Percentiles rank a stretch among this genome's conserved stretches.
Conservation (phyloP, 345 rosid species). For the Gossypioides kirkii region DNA sequence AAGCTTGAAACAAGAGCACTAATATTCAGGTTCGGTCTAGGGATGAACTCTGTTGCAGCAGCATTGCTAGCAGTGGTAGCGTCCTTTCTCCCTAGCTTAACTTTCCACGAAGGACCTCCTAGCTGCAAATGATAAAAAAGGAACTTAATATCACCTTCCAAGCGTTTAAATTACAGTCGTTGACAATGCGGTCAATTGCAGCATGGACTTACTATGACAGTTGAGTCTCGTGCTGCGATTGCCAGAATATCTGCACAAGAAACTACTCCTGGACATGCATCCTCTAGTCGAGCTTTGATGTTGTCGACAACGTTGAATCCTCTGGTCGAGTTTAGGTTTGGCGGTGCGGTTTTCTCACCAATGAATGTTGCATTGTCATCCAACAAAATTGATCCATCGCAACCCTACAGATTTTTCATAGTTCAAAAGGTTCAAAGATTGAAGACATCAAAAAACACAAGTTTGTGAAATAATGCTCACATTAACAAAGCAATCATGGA, state of each 20-base stretch:
- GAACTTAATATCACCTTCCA: too few relatives aligned
- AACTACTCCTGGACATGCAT: conserved; percentile 41
- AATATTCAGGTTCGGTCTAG: conserved; percentile 28
- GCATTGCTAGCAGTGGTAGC: conserved; percentile 34
- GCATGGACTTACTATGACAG: conserved; percentile 28
- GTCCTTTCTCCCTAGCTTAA: conserved; percentile 42
- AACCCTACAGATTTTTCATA: conserved; percentile 32
- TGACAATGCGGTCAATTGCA: neutral
- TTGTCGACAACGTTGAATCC: conserved; percentile 39
- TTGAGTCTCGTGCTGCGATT: conserved; percentile 45
- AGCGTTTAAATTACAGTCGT: too few relatives aligned
- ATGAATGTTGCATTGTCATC: conserved; percentile 42
- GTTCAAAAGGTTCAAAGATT: neutral
- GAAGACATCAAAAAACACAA: neutral
- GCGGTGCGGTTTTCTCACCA: conserved; percentile 47
- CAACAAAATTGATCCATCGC: conserved; percentile 48
- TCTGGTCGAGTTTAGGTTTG: conserved; percentile 35
- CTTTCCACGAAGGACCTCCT: conserved; percentile 46
- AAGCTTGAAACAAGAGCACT: conserved; percentile 28
- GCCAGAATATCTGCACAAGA: conserved; percentile 55
- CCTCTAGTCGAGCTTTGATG: conserved; percentile 43
- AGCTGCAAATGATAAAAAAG: conserved; percentile 19
- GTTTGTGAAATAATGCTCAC: conserved; percentile 11
- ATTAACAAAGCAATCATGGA: conserved; percentile 50
- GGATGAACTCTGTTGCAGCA: conserved; percentile 29